phyloP scores from a whole-genome alignment of 257 asterid species.

The Lavandula angustifolia region DNA sequence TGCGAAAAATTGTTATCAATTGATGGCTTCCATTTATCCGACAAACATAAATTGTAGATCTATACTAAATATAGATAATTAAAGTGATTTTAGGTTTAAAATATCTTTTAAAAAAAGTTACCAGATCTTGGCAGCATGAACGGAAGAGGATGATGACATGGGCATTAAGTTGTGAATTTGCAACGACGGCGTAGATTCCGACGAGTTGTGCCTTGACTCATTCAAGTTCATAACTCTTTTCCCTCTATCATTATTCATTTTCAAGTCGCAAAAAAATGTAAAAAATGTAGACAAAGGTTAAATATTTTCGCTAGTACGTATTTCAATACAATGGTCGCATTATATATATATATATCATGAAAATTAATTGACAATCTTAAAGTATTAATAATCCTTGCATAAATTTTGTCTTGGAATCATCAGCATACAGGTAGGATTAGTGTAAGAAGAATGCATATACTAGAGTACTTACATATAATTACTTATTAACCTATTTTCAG shows the following conservation, averaged over 20 bases:
- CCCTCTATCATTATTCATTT: slow-evolving; percentile 9
- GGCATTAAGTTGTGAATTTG: slow-evolving; percentile 34
- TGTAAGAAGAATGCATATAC: too few species aligned
- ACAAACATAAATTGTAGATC: not conserved
- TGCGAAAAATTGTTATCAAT: too few species aligned
- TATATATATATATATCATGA: too few species aligned
- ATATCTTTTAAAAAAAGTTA: not conserved
- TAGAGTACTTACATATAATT: too few species aligned
- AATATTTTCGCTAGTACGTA: too few species aligned
- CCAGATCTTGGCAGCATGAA: slow-evolving; percentile 29
- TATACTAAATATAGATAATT: not conserved
- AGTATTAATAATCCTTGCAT: not conserved
- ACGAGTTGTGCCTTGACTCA: not conserved
- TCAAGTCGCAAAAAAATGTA: not conserved
- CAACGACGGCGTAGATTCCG: slow-evolving; percentile 4
- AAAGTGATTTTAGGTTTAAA: not conserved
- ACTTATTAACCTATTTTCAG: too few species aligned
- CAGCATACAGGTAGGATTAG: slow-evolving; percentile 27
- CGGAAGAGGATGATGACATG: slow-evolving; percentile 5
- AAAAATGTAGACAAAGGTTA: too few species aligned
- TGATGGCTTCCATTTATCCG: too few species aligned
- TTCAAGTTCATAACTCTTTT: slow-evolving; percentile 21
- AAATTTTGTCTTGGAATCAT: slow-evolving; percentile 2
- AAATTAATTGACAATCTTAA: not conserved
- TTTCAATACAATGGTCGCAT: too few species aligned